These are phyloP conservation scores for Malania oleifera DNA, from an alignment of 164 flowering plant genomes.

Conservation along the genomic window DNA sequence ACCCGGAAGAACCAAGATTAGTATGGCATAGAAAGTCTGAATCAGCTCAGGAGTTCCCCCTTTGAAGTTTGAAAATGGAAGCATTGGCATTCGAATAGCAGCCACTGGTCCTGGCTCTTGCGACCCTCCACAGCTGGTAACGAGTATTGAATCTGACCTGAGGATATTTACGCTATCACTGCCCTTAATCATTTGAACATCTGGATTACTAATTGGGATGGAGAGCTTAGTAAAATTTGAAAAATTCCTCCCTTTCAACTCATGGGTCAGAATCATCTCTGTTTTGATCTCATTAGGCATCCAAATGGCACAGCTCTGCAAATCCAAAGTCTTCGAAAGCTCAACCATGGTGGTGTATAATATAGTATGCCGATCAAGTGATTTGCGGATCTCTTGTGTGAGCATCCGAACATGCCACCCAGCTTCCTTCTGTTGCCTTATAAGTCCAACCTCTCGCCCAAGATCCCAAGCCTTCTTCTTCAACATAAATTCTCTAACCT, in stretches of 20 bases:
- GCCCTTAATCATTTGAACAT: slow-evolving; percentile 52
- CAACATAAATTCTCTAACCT: slow-evolving; percentile 84
- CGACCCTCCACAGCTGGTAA: slow-evolving; percentile 46
- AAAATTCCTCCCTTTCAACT: slow-evolving; percentile 45
- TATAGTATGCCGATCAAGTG: slow-evolving; percentile 85
- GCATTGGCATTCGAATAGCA: slow-evolving; percentile 95
- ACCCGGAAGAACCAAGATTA: slow-evolving; percentile 77
- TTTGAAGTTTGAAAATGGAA: slow-evolving; percentile 75
- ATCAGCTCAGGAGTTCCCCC: slow-evolving; percentile 85
- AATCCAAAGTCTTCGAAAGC: slow-evolving; percentile 72
- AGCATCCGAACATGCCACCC: slow-evolving; percentile 94
- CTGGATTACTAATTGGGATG: slow-evolving; percentile 52
- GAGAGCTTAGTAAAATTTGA: slow-evolving; percentile 16
- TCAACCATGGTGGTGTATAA: slow-evolving; percentile 82
- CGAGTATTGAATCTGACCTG: slow-evolving; percentile 53
- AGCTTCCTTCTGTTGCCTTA: slow-evolving; percentile 73
- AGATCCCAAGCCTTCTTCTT: slow-evolving; percentile 88
- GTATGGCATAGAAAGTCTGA: slow-evolving; percentile 69
- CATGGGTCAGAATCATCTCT: slow-evolving; percentile 71
- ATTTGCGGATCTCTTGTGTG: slow-evolving; percentile 88
- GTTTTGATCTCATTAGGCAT: slow-evolving; percentile 77
- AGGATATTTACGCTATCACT: slow-evolving; percentile 61
- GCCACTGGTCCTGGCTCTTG: slow-evolving; percentile 68
- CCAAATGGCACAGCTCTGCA: slow-evolving; percentile 94
- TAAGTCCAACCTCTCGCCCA: slow-evolving; percentile 78